phyloP scores from a whole-genome alignment of 2,329 filamentous ascomycete genomes.

The Tolypocladium amazonense region DNA sequence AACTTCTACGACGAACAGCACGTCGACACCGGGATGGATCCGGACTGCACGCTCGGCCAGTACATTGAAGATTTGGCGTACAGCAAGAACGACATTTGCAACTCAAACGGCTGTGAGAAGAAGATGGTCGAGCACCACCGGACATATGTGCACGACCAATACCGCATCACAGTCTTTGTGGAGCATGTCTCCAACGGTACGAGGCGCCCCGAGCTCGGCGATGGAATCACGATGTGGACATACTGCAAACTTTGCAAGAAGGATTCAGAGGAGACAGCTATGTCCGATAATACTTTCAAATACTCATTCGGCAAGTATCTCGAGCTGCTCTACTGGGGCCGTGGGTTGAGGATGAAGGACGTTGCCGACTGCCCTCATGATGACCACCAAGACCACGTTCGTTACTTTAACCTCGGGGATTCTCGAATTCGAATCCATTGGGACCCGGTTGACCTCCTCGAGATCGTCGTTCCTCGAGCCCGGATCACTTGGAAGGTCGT shows the following conservation, averaged over 20 bases:
- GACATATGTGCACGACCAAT: conserved; percentile 94
- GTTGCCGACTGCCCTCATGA: conserved; percentile 75
- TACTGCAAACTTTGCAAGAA: conserved; percentile 86
- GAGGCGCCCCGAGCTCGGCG: conserved; percentile 30
- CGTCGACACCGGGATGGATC: conserved; percentile 57
- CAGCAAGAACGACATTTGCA: conserved; percentile 65
- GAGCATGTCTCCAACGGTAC: conserved; percentile 43
- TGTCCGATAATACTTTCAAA: conserved; percentile 93
- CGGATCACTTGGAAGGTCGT: conserved; percentile 97
- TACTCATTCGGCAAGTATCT: conserved; percentile 98
- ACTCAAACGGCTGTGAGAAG: conserved; percentile 74
- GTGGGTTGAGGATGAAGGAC: conserved; percentile 62
- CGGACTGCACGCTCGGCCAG: conserved; percentile 87
- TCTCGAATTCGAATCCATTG: conserved; percentile 83
- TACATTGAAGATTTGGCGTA: conserved; percentile 87
- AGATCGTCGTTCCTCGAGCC: conserved; percentile 84
- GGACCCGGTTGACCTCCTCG: conserved; percentile 82
- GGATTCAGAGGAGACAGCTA: conserved; percentile 78
- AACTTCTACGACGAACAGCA: conserved; percentile 93
- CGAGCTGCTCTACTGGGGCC: conserved; percentile 95
- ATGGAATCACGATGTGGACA: conserved; percentile 92
- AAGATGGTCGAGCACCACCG: conserved; percentile 88
- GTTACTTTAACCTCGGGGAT: conserved; percentile 85
- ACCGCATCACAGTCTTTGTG: conserved; percentile 83
- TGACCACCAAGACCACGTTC: conserved; percentile 81